A percentile compares a stretch with the other conserved stretches of the same genome.
Evolutionary conservation across 2,329 filamentous ascomycete genomes (phyloP).

Genomic region (Chaetomium strumarium): DNA sequence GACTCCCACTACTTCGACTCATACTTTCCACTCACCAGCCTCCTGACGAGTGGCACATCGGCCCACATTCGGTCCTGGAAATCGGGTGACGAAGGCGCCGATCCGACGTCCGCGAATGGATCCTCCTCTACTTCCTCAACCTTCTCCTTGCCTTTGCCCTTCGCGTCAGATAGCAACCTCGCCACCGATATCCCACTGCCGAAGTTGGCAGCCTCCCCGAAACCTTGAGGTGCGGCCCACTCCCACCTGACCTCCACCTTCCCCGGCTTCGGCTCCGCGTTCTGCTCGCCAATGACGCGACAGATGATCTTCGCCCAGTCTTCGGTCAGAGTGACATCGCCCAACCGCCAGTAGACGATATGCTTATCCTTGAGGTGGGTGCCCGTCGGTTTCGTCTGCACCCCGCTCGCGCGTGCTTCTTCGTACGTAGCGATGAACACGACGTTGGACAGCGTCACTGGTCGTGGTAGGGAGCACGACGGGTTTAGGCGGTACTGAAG

Average conservation of each 20-base stretch:
- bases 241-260: slow-evolving; percentile 83
- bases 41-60: slow-evolving; percentile 59
- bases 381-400: slow-evolving; percentile 73
- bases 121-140: slow-evolving; percentile 42
- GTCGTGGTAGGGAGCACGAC: slow-evolving; percentile 41
- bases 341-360: slow-evolving; percentile 73
- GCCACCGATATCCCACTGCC: slow-evolving; percentile 64
- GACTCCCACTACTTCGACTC: slow-evolving; percentile 42
- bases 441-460: slow-evolving; percentile 60
- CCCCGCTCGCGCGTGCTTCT: slow-evolving; percentile 56
- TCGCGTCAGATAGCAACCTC: slow-evolving; percentile 40
- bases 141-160: slow-evolving; percentile 45
- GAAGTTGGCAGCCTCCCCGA: slow-evolving; percentile 29
- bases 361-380: slow-evolving; percentile 72
- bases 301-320: slow-evolving; percentile 75
- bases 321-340: slow-evolving; percentile 62
- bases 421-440: slow-evolving; percentile 67
- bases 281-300: slow-evolving; percentile 68
- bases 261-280: slow-evolving; percentile 63
- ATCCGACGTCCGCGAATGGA: slow-evolving; percentile 61
- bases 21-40: slow-evolving; percentile 71
- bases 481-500: slow-evolving; percentile 82
- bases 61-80: slow-evolving; percentile 47
- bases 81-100: slow-evolving; percentile 26
- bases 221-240: slow-evolving; percentile 33